Percentiles rank a stretch among this genome's conserved stretches.
phyloP scores from a whole-genome alignment of 2,329 filamentous ascomycete genomes.

The Colletotrichum caudatum region DNA sequence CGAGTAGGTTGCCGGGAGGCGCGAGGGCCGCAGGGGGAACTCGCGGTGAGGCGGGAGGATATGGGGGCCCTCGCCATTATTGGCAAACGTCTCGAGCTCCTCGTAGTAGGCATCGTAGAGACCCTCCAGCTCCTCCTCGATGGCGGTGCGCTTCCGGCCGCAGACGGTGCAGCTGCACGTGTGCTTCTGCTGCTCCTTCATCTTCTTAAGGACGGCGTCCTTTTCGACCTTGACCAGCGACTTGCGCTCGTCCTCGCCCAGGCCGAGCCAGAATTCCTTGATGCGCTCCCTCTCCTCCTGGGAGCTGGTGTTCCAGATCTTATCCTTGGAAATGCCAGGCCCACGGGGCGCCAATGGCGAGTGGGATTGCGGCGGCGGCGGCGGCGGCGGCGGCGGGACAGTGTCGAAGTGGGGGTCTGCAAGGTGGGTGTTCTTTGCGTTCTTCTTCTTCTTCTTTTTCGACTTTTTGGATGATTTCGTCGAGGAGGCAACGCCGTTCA shows the following conservation, averaged over 20 bases:
- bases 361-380: slow-evolving; percentile 39
- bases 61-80: slow-evolving; percentile 78
- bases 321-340: slow-evolving; percentile 75
- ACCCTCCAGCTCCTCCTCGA: slow-evolving; percentile 97
- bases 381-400: slow-evolving; percentile 18
- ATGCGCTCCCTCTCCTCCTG: slow-evolving; percentile 96
- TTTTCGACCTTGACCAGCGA: slow-evolving; percentile 98
- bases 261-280: slow-evolving; percentile 96
- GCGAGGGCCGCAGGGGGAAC: slow-evolving; percentile 69
- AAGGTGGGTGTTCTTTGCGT: slow-evolving; percentile 46
- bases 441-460: slow-evolving; percentile 78
- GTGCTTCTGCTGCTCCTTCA: slow-evolving; percentile 99
- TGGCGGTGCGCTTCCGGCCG: slow-evolving; percentile 93
- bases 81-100: slow-evolving; percentile 96
- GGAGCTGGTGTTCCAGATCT: slow-evolving; percentile 97
- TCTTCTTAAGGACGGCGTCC: slow-evolving; percentile 96
- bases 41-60: slow-evolving; percentile 77
- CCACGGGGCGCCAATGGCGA: slow-evolving; percentile 50
- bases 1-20: slow-evolving; percentile 69
- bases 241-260: slow-evolving; percentile 94
- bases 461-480: slow-evolving; percentile 67
- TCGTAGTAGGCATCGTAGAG: slow-evolving; percentile 99
- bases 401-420: slow-evolving; percentile 50
- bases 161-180: slow-evolving; percentile 99
- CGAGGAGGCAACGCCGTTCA: slow-evolving; percentile 49